phyloP scores from a whole-genome alignment of 768 basidiomycete species.

The Boletus tomentosulus region DNA sequence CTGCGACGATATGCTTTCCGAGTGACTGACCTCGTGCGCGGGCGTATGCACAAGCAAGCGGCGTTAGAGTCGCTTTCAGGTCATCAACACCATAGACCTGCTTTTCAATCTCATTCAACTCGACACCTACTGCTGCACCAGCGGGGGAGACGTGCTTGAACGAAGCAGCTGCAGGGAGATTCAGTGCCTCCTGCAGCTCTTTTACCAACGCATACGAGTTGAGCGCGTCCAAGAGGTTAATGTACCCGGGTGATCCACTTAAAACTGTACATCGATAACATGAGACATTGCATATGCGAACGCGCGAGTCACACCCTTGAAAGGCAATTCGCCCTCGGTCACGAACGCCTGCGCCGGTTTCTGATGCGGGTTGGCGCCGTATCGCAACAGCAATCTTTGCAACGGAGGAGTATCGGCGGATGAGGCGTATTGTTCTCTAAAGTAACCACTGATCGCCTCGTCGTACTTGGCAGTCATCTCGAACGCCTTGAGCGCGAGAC shows the following conservation, averaged over 20 bases:
- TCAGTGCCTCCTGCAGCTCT: conserved; percentile 83
- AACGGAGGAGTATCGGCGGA: conserved; percentile 73
- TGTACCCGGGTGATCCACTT: conserved; percentile 94
- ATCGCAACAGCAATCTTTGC: conserved; percentile 83
- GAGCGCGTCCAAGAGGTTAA: conserved; percentile 95
- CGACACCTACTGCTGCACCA: conserved; percentile 89
- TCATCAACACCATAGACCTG: conserved; percentile 97
- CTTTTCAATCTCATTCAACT: conserved; percentile 79
- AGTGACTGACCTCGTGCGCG: conserved; percentile 75
- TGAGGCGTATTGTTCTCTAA: conserved; percentile 92
- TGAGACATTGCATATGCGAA: neutral
- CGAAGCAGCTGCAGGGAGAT: conserved; percentile 92
- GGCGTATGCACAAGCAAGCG: conserved; percentile 90
- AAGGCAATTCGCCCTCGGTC: conserved; percentile 81
- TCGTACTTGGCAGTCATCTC: conserved; percentile 96
- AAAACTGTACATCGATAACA: conserved; percentile 50
- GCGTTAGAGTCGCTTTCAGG: conserved; percentile 83
- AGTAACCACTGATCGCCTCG: conserved; percentile 93
- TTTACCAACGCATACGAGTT: conserved; percentile 96
- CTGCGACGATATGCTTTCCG: neutral
- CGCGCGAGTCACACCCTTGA: conserved; percentile 61
- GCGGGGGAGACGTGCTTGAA: conserved; percentile 99
- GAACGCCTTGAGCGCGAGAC: conserved; percentile 93
- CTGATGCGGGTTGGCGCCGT: conserved; percentile 98
- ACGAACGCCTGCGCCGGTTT: conserved; percentile 98